Percentiles rank a stretch among this genome's conserved stretches.
Evolutionary conservation across 2,329 filamentous ascomycete species (phyloP).

Genomic region (Diplodia intermedia): DNA sequence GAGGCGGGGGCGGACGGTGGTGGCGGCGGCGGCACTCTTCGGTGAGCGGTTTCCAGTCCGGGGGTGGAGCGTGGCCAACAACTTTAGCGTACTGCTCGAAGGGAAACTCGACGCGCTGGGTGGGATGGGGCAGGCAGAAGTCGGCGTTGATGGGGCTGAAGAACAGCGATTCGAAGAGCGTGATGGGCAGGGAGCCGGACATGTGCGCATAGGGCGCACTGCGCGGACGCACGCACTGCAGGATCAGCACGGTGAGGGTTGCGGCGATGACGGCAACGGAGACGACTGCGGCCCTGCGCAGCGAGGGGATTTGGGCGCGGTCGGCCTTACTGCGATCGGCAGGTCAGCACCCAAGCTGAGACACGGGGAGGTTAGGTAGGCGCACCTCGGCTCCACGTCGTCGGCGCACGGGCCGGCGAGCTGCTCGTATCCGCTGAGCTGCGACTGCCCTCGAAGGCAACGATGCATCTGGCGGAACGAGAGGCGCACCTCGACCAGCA

Average conservation of each 20-base stretch:
- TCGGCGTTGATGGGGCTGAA: constrained; percentile 32
- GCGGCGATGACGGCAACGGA: constrained; percentile 35
- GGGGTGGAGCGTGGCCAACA: not conserved
- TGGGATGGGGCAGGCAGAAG: constrained; percentile 31
- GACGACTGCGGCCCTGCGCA: constrained; percentile 13
- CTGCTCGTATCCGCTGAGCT: constrained; percentile 20
- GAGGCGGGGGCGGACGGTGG: not conserved
- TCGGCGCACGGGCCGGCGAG: not conserved
- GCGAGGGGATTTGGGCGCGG: constrained; percentile 7
- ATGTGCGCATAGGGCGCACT: constrained; percentile 48
- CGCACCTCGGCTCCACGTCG: constrained; percentile 16
- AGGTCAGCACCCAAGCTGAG: not conserved
- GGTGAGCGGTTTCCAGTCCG: constrained; percentile 32
- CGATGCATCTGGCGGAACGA: constrained; percentile 34
- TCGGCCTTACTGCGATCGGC: constrained; percentile 1
- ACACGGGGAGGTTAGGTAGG: not conserved
- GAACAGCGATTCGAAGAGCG: constrained; percentile 38
- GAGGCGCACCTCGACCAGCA: constrained; percentile 34
- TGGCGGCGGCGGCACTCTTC: constrained; percentile 17
- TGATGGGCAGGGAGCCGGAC: constrained; percentile 47
- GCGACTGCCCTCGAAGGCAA: not conserved
- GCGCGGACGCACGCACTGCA: constrained; percentile 45
- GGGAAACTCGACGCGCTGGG: constrained; percentile 20
- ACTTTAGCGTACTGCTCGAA: constrained; percentile 12
- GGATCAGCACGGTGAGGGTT: constrained; percentile 37